These are phyloP conservation scores for Aspergillus brunneoviolaceus DNA, from an alignment of 2,329 filamentous ascomycete genomes.

Conservation along the genomic window DNA sequence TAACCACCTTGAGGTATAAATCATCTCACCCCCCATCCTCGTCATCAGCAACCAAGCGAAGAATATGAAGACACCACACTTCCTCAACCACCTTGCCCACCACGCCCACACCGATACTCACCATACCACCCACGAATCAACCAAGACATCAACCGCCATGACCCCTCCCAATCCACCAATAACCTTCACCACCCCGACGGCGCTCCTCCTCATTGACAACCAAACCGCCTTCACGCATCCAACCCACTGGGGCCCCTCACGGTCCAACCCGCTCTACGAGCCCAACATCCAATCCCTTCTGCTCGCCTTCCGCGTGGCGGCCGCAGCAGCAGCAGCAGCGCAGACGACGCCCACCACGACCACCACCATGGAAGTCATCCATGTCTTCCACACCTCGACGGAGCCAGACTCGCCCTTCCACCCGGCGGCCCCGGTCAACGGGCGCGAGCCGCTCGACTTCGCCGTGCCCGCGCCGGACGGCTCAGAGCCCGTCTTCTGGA, in stretches of 20 bases:
- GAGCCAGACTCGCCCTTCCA: conserved; percentile 37
- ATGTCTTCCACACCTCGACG: conserved; percentile 48
- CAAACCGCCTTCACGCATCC: conserved; percentile 45
- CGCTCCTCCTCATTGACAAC: conserved; percentile 51
- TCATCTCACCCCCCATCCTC: not conserved
- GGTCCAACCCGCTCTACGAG: conserved; percentile 49
- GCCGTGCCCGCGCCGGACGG: conserved; percentile 29
- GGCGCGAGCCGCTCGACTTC: conserved; percentile 32
- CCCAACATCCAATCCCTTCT: conserved; percentile 44
- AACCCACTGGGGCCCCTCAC: conserved; percentile 41
- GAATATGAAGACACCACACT: not conserved
- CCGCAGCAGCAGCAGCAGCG: no score
- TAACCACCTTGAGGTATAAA: not conserved
- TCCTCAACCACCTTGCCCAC: not conserved
- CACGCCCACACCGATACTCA: not conserved
- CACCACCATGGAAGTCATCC: conserved; percentile 39
- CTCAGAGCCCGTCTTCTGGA: conserved; percentile 44
- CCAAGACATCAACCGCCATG: not conserved
- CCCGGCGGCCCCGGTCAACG: conserved; percentile 30
- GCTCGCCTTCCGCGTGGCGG: conserved; percentile 33
- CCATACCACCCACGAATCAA: not conserved
- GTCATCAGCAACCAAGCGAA: not conserved
- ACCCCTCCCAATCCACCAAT: not conserved
- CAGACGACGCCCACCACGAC: conserved; percentile 4
- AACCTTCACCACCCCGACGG: conserved; percentile 31